phyloP scores from a whole-genome alignment of 2,329 filamentous ascomycete species.

The Neopestalotiopsis sp. region DNA sequence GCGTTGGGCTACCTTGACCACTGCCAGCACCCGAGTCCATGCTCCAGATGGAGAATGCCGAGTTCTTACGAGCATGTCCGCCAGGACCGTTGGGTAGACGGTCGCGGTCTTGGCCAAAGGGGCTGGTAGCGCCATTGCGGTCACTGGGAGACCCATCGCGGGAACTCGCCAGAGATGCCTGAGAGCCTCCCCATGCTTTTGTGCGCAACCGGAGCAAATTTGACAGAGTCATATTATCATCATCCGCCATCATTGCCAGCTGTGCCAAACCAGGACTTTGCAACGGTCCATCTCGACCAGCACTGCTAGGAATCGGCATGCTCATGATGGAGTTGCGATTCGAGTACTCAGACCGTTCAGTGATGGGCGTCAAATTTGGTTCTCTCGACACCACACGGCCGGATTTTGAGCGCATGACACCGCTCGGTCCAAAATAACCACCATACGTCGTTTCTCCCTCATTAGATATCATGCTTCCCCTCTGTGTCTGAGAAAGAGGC shows the following conservation, averaged over 20 bases:
- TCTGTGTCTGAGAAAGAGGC: slow-evolving; percentile 41
- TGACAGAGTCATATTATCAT: slow-evolving; percentile 75
- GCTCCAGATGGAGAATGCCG: slow-evolving; percentile 53
- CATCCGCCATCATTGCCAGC: slow-evolving; percentile 70
- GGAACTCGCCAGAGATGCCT: slow-evolving; percentile 70
- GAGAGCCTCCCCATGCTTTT: slow-evolving; percentile 81
- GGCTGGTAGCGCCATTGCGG: slow-evolving; percentile 52
- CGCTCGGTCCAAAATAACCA: slow-evolving; percentile 85
- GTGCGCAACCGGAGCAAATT: slow-evolving; percentile 75
- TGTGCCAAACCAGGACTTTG: slow-evolving; percentile 79
- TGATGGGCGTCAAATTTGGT: slow-evolving; percentile 94
- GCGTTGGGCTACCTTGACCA: slow-evolving; percentile 54
- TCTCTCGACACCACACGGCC: slow-evolving; percentile 79
- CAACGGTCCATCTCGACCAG: slow-evolving; percentile 54
- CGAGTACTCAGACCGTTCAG: slow-evolving; percentile 93
- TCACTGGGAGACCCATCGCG: slow-evolving; percentile 41
- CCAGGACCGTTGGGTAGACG: slow-evolving; percentile 19
- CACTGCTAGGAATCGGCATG: slow-evolving; percentile 56
- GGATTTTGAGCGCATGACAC: slow-evolving; percentile 72
- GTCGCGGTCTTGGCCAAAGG: slow-evolving; percentile 39
- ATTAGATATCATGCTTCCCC: slow-evolving; percentile 30
- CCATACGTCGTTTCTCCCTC: slow-evolving; percentile 64
- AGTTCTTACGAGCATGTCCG: slow-evolving; percentile 52
- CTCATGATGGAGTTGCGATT: slow-evolving; percentile 91
- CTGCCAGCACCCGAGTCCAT: slow-evolving; percentile 54